Percentiles rank a stretch among this genome's conserved stretches.
phyloP scores from a whole-genome alignment of 2,329 filamentous ascomycete genomes.

The Xylariaceae sp. region DNA sequence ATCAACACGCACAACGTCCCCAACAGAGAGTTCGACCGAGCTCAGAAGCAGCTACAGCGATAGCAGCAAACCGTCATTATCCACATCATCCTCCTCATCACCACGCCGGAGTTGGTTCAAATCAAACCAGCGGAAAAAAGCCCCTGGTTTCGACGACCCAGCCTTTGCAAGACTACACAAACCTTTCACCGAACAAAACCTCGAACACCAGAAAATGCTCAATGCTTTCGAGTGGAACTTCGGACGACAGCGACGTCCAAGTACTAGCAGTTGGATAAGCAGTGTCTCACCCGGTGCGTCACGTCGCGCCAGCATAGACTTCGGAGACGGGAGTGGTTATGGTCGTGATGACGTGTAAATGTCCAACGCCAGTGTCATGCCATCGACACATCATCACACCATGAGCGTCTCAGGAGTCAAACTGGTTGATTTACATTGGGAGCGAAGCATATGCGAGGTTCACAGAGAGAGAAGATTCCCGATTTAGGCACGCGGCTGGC shows the following conservation, averaged over 20 bases:
- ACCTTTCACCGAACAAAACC: constrained; percentile 31
- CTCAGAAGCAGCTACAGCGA: neutral
- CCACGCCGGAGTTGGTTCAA: constrained; percentile 11
- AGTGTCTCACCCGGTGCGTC: constrained; percentile 29
- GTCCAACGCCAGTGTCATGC: constrained; percentile 9
- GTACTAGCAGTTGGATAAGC: constrained; percentile 14
- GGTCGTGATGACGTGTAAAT: constrained; percentile 9
- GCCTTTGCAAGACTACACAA: constrained; percentile 25
- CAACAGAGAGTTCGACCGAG: constrained; percentile 4
- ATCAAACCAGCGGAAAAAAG: constrained; percentile 2
- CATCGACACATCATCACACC: neutral
- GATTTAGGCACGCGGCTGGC: too few relatives aligned
- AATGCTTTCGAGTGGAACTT: constrained; percentile 30
- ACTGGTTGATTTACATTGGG: too few relatives aligned
- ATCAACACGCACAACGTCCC: constrained; percentile 2
- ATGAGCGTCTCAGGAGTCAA: too few relatives aligned
- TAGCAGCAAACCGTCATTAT: constrained; percentile 3
- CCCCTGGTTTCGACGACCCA: constrained; percentile 8
- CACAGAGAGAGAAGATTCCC: too few relatives aligned
- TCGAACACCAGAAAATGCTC: constrained; percentile 32
- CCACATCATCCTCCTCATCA: neutral
- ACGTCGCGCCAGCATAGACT: constrained; percentile 25
- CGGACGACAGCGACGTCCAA: constrained; percentile 8
- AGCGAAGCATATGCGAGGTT: too few relatives aligned
- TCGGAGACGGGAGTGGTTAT: constrained; percentile 4